A percentile compares a stretch with the other conserved stretches of the same genome.
phyloP scores from a whole-genome alignment of 257 asterid species.

The Nicotiana paniculata region DNA sequence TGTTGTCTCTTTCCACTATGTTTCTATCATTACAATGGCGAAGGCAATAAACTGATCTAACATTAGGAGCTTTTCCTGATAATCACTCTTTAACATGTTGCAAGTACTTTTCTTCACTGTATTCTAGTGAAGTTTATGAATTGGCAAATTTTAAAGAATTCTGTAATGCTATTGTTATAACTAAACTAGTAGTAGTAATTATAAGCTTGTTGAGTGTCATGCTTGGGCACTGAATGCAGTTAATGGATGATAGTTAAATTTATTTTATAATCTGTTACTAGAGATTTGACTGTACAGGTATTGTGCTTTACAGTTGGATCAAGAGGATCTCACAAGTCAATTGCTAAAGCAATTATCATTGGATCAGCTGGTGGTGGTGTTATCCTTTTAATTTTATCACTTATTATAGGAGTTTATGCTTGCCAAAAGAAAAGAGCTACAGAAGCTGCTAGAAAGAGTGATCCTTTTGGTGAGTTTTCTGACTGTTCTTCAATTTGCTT shows the following conservation, averaged over 20 bases:
- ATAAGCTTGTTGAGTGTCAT: too few species aligned
- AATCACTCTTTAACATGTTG: too few species aligned
- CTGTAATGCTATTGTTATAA: neutral
- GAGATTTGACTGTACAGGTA: neutral
- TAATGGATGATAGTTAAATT: neutral
- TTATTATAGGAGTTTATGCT: conserved; percentile 60
- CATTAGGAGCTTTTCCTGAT: too few species aligned
- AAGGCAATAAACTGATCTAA: too few species aligned
- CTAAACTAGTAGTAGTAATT: neutral
- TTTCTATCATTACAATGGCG: too few species aligned
- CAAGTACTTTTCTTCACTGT: too few species aligned
- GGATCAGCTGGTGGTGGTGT: conserved; percentile 65
- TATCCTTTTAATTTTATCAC: conserved; percentile 38
- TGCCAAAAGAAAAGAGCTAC: conserved; percentile 63
- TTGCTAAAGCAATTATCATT: conserved; percentile 29
- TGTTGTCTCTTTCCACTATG: too few species aligned
- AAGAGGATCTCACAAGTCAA: conserved; percentile 27
- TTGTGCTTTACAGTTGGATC: conserved; percentile 21
- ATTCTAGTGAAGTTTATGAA: neutral
- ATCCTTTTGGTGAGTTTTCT: conserved; percentile 64
- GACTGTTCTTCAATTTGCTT: neutral
- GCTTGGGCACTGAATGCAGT: neutral
- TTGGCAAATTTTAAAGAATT: neutral
- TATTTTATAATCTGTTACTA: neutral
- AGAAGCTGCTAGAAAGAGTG: conserved; percentile 44